Base-by-base conservation (phyloP, 805 yeast genomes). In the Candida glaebosa region DNA sequence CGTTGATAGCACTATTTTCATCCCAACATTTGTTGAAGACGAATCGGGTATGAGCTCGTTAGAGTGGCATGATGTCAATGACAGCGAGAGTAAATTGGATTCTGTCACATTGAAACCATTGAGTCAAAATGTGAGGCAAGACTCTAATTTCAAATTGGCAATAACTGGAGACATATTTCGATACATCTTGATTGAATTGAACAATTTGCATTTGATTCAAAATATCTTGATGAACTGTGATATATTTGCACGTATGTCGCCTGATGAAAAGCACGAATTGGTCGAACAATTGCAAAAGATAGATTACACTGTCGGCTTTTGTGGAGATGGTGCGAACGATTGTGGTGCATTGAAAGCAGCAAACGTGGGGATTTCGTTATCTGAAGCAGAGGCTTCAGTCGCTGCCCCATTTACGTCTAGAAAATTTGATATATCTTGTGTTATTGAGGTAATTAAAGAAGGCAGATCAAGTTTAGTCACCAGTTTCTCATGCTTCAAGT, bases 251-350 rank as follows among this genome's bases (percentile, higher is more conserved):
- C 74, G 99, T 49, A 93, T 93, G 99, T 90, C 98, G 0, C 99
- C 99, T 0, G 99, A 95, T 62, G 99, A 93, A 61, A 93, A 93
- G 57, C 96, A 93, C 60, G 99, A 93, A 63, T 70, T 93, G 37
- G 96, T 93, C 26, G 90, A 86, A 53, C 87, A 84, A 57, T 66
- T 93, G 10, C 96, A 89, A 60, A 74, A 71, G 17, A 57, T 93
- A 16, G 96, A 90, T 54, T 91, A 91, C 58, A 87, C 96, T 0
- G 95, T 88, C 37, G 96, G 97, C 2, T 93, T 93, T 62, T 93
- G 98, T 65, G 99, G 99, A 28, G 99, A 93, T 66, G 99, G 99
- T 49, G 99, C 99, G 4, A 93, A 93, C 63, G 99, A 93, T 58
- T 93, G 98, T 65, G 99, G 99, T 51, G 99, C 99, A 0, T 70